These are phyloP conservation scores for Crotalaria pallida DNA, from an alignment of 306 rosid species.

Conservation along the genomic window DNA sequence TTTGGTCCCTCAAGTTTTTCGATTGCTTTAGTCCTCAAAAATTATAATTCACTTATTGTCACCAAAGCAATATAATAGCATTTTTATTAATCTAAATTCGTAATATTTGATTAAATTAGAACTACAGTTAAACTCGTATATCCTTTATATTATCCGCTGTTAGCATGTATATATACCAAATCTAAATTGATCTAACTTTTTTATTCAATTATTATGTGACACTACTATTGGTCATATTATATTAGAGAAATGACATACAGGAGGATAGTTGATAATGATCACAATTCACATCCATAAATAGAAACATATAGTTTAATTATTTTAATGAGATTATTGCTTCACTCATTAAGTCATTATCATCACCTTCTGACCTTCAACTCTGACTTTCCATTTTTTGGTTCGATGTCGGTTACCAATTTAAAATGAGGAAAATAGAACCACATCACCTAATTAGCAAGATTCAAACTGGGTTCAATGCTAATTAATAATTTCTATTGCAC, in stretches of 20 bases:
- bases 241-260: neutral
- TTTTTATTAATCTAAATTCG: too few relatives aligned
- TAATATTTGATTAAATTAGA: too few relatives aligned
- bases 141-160: too few relatives aligned
- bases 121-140: too few relatives aligned
- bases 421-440: neutral
- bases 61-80: too few relatives aligned
- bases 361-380: neutral
- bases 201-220: neutral
- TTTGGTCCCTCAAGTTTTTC: too few relatives aligned
- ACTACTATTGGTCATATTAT: too few relatives aligned
- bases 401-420: neutral
- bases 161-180: too few relatives aligned
- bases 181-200: too few relatives aligned
- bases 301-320: neutral
- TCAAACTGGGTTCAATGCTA: neutral
- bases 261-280: neutral
- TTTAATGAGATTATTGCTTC: neutral
- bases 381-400: neutral
- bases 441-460: neutral
- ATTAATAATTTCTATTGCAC: neutral
- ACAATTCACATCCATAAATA: neutral
- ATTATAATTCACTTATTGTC: too few relatives aligned
- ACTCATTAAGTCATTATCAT: too few relatives aligned
- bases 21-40: too few relatives aligned